Base-by-base conservation (phyloP, 164 flowering plant species). In the Aristolochia contorta region DNA sequence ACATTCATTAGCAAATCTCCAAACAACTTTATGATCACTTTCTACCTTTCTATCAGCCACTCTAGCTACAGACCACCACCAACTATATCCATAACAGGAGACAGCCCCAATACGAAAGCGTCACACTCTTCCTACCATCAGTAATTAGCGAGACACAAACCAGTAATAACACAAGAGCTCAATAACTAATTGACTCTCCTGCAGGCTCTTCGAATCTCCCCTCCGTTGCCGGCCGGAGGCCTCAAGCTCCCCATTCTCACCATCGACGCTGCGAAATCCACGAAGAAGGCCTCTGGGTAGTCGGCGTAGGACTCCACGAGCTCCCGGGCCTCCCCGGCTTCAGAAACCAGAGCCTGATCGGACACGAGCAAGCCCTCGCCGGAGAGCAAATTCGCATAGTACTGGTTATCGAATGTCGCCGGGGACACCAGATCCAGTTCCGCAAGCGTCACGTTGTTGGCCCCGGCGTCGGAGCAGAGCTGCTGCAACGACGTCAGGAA, bases 301-400 rank as follows among this genome's bases (percentile, higher is more conserved):
- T 58, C 64, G 0, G 67, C 86, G 30, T 85, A 87, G 6, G 70
- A 33, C 22, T 71, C 68, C 0, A 87, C 85, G 1, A 86, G 61
- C 5, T 49, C 58, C 0, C 77, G 76, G 2, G 87, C 74, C 8
- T 30, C 47, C 1, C 70, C 74, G 23, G 72, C 61, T 21, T 68
- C 71, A 2, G 71, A 56, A 10, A 72, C 65, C 0, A 91, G 80
- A 16, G 54, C 83, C 62, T 87, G 88, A 62, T 87, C 97, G 1
- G 95, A 87, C 16, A 69, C 62, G 5, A 90, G 87, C 50, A 86
- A 69, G 3, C 96, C 96, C 59, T 86, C 79, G 0, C 91, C 88
- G 0, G 84, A 77, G 2, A 87, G 49, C 22, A 91, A 84, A 61
- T 91, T 86, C 2, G 79, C 63, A 41, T 74, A 91, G 73, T 87